A percentile compares a stretch with the other conserved stretches of the same genome.
Evolutionary conservation across 192 early-diverging fungal genomes (phyloP).

Genomic region (Jimgerdemannia lactiflua): DNA sequence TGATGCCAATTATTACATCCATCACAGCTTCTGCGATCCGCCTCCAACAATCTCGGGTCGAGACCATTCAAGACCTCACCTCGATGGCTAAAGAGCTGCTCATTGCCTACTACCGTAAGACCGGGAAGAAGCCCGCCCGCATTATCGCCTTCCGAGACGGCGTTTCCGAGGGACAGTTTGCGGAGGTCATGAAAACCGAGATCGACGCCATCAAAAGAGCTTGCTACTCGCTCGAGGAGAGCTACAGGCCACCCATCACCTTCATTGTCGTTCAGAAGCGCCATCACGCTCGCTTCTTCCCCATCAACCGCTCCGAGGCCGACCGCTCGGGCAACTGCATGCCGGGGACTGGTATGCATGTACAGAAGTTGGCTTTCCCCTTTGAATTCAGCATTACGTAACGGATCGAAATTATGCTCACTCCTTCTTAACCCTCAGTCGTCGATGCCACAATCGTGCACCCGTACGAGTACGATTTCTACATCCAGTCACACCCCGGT

Average conservation of each 20-base stretch:
- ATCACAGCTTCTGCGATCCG: constrained; percentile 46
- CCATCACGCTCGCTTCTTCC: constrained; percentile 88
- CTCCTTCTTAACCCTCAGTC: no score
- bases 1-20: no score
- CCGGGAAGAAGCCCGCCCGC: constrained; percentile 67
- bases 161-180: constrained; percentile 87
- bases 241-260: constrained; percentile 79
- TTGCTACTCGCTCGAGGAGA: constrained; percentile 57
- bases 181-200: constrained; percentile 69
- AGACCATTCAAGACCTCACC: constrained; percentile 70
- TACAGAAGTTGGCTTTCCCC: constrained; percentile 80
- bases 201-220: constrained; percentile 34
- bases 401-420: no score
- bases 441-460: no score
- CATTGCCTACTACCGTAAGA: constrained; percentile 61
- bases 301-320: constrained; percentile 47
- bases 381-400: constrained; percentile 66
- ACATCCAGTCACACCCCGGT: constrained; percentile 77
- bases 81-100: constrained; percentile 64
- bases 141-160: constrained; percentile 93
- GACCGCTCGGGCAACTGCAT: constrained; percentile 79
- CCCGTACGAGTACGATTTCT: no score
- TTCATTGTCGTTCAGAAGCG: constrained; percentile 88
- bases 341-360: constrained; percentile 81
- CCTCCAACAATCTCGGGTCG: constrained; percentile 64